phyloP scores from a whole-genome alignment of 2,329 filamentous ascomycete genomes.

The Fusarium brevicatenulatum region DNA sequence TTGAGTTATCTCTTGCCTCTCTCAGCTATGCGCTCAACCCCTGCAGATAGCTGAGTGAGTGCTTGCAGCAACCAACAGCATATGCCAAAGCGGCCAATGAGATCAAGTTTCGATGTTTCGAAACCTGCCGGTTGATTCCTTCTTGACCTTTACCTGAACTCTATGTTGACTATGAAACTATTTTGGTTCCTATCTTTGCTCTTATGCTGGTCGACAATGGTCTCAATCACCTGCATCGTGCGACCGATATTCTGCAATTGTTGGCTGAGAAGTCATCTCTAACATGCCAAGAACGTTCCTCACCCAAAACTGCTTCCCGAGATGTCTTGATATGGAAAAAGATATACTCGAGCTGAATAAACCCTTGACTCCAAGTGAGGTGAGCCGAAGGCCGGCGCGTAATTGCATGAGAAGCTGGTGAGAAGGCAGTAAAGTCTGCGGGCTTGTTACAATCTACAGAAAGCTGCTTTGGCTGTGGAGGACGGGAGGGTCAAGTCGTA shows the following conservation, averaged over 20 bases:
- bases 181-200: not conserved
- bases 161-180: not conserved
- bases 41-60: constrained; percentile 29
- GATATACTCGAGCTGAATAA: not conserved
- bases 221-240: not conserved
- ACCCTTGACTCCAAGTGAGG: not conserved
- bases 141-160: not conserved
- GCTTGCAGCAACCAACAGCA: constrained; percentile 37
- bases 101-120: not conserved
- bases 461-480: accelerated
- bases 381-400: constrained; percentile 14
- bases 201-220: not conserved
- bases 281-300: not conserved
- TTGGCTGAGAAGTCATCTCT: not conserved
- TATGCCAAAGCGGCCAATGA: constrained; percentile 52
- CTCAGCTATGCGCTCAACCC: not conserved
- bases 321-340: not conserved
- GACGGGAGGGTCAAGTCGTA: not conserved
- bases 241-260: not conserved
- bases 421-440: not conserved
- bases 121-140: constrained; percentile 5
- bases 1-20: not conserved
- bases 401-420: constrained; percentile 10
- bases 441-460: not conserved
- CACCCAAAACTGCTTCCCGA: not conserved